A percentile compares a stretch with the other conserved stretches of the same genome.
phyloP scores from a whole-genome alignment of 1,284 basidiomycete species.

The Ganoderma lucidum region DNA sequence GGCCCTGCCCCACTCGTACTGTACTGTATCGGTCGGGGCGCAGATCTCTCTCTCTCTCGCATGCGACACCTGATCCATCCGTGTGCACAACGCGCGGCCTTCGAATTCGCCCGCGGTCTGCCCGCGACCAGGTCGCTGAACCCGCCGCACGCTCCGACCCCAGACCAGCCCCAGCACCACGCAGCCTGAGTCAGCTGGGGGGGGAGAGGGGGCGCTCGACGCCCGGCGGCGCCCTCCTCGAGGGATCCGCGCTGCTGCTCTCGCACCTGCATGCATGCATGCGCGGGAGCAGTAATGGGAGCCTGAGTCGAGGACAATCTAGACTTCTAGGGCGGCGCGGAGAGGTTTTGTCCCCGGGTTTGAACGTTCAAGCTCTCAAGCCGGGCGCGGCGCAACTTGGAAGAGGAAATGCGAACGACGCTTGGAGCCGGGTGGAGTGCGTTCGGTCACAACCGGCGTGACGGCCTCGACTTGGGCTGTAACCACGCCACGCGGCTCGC shows the following conservation, averaged over 20 bases:
- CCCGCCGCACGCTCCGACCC: not conserved
- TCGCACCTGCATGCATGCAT: not conserved
- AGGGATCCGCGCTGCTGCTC: not conserved
- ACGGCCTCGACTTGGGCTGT: not conserved
- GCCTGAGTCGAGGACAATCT: not conserved
- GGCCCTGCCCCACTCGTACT: not conserved
- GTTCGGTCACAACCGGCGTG: not conserved
- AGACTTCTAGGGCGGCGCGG: not conserved
- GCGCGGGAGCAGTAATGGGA: not conserved
- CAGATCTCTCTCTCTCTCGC: not conserved
- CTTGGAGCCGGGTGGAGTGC: slow-evolving; percentile 2
- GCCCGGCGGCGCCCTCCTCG: not conserved
- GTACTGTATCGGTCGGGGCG: not conserved
- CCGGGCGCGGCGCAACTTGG: not conserved
- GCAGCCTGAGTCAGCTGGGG: not conserved
- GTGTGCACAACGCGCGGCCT: slow-evolving; percentile 4
- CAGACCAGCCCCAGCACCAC: not conserved
- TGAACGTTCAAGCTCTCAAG: not conserved
- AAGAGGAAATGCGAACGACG: not conserved
- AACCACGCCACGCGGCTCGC: not conserved
- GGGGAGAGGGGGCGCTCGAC: not conserved
- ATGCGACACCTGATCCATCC: not conserved
- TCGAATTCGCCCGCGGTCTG: slow-evolving; percentile 9
- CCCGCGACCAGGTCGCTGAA: slow-evolving; percentile 4
- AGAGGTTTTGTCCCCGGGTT: not conserved